Evolutionary conservation across 257 asterid genomes (phyloP).

Genomic region (Rehmannia glutinosa): DNA sequence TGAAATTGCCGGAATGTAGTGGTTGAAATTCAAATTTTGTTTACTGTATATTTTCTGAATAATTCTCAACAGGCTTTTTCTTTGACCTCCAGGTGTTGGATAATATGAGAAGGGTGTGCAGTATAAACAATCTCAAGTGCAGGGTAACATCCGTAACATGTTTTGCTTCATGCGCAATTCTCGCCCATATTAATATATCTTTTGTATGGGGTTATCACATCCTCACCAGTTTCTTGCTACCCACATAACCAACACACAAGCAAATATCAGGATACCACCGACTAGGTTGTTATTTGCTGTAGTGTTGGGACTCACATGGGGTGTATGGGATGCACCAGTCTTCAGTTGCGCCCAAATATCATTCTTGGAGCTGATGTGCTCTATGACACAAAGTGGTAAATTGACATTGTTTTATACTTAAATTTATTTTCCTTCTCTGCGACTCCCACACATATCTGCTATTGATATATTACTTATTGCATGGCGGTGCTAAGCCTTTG

Average conservation of each 20-base stretch:
- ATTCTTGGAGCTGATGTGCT: conserved; percentile 97
- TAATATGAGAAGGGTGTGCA: conserved; percentile 69
- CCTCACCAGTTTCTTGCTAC: too few species aligned
- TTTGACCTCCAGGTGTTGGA: conserved; percentile 60
- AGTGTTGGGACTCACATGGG: conserved; percentile 91
- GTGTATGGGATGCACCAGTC: conserved; percentile 61
- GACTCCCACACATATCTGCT: too few species aligned
- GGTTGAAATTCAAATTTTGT: background rate
- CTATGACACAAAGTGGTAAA: conserved; percentile 71
- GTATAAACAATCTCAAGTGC: conserved; percentile 61
- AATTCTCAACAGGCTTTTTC: background rate
- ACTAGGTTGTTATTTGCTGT: conserved; percentile 4
- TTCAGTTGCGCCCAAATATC: conserved; percentile 69
- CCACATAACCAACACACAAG: background rate
- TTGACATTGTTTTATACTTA: background rate
- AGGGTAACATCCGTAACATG: conserved; percentile 34
- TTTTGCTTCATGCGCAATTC: too few species aligned
- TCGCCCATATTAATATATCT: too few species aligned
- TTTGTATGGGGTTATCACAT: too few species aligned
- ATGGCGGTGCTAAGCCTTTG: conserved; percentile 57
- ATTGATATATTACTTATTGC: conserved; percentile 14
- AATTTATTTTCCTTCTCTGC: background rate
- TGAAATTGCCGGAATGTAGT: background rate
- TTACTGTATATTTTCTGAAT: background rate
- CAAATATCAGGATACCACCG: background rate